Evolutionary conservation across 2,329 filamentous ascomycete genomes (phyloP).

Genomic region (Peltaster fructicola): DNA sequence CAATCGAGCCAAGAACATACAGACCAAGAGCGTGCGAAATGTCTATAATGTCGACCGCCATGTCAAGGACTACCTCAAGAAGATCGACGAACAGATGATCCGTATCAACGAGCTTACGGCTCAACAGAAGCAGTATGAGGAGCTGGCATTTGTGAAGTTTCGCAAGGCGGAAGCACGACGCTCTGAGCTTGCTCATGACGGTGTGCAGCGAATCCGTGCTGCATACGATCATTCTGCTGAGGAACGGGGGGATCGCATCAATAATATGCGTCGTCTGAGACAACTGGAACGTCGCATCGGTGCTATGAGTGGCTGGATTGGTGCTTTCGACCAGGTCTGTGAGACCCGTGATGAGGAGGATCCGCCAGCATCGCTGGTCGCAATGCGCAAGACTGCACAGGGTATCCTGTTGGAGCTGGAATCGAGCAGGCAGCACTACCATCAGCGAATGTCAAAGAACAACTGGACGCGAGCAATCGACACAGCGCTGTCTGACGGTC

Average conservation of each 20-base stretch:
- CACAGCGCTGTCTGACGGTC: constrained; percentile 69
- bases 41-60: constrained; percentile 98
- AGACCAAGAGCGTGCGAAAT: constrained; percentile 97
- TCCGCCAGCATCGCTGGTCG: constrained; percentile 45
- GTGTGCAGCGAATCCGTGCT: constrained; percentile 57
- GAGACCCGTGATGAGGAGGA: constrained; percentile 54
- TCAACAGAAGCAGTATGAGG: constrained; percentile 79
- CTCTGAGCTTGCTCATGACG: constrained; percentile 57
- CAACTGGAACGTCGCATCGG: constrained; percentile 71
- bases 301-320: constrained; percentile 80
- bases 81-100: constrained; percentile 97
- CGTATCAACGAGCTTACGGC: constrained; percentile 89
- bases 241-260: constrained; percentile 64
- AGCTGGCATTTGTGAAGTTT: constrained; percentile 69
- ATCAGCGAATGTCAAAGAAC: constrained; percentile 61
- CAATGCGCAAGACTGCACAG: constrained; percentile 73
- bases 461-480: constrained; percentile 82
- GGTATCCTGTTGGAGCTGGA: constrained; percentile 83
- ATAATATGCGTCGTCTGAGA: constrained; percentile 64
- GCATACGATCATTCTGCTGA: constrained; percentile 66
- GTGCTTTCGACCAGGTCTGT: constrained; percentile 71
- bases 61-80: constrained; percentile 97
- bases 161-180: constrained; percentile 79
- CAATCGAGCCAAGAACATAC: constrained; percentile 96
- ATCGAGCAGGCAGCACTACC: constrained; percentile 74